Base-by-base conservation (phyloP, 345 rosid species). In the Capsella bursapastoris region DNA sequence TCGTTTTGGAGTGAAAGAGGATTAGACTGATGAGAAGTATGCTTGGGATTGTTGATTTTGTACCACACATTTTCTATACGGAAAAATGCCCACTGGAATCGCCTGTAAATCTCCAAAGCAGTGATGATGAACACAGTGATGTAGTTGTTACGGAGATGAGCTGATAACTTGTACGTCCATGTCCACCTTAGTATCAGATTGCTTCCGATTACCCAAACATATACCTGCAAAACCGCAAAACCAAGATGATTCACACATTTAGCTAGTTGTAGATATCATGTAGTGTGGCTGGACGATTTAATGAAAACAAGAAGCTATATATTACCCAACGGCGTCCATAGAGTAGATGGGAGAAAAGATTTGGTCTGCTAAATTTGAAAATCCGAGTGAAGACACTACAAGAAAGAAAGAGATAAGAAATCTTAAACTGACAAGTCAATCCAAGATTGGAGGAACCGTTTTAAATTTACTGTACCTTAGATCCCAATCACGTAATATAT, bases 151-250 rank as follows among this genome's bases (percentile, higher is more conserved):
- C 96, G 97, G 56, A 96, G 96, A 84, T 92, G 98, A 59, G 98
- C 96, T 15, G 99, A 96, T 27, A 92, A 77, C 82, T 96, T 96
- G 82, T 92, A 96, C 2, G 97, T 96, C 99, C 99, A 96, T 31
- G 96, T 88, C 82, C 98, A 92, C 6, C 99, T 86, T 70, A 92
- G 73, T 74, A 96, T 85, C 82, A 96, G 73, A 68, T 92, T 92
- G 79, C 98, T 92, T 74, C 90, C 95, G 7, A 90, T 88, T 72
- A 96, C 98, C 97, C 98, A 96, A 22, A 89, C 16, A 73, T 84
- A 90, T 1, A 92, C 92, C 98, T 95, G 88, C 83, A 72, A 70
- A 5, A 51, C 31, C 18, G 50, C 22, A 18, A 16, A 41, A 4
- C 7, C 51, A 16, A 56, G 28, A 72, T 44, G 67, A 8, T 25